A percentile compares a stretch with the other conserved stretches of the same genome.
phyloP scores from a whole-genome alignment of 139 green algal genomes.

The Auxenochlorella pyrenoidosa region DNA sequence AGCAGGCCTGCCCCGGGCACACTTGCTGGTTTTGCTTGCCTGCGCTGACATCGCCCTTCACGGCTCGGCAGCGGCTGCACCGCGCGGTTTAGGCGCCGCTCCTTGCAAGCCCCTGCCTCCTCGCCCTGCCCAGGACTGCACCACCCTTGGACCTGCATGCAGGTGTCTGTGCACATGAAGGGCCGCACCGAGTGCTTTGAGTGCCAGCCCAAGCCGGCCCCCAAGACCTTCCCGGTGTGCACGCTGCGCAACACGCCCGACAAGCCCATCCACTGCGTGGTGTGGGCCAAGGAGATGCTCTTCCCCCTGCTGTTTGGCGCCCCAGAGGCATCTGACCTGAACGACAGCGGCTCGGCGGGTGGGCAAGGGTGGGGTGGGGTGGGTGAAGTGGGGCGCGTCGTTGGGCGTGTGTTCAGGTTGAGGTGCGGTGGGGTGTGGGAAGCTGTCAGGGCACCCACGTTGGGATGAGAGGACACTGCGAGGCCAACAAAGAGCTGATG shows the following conservation, averaged over 20 bases:
- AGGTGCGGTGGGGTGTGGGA: too few relatives aligned
- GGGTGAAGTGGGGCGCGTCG: not conserved
- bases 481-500: too few relatives aligned
- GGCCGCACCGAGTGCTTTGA: conserved; percentile 94
- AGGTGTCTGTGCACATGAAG: conserved; percentile 94
- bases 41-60: too few relatives aligned
- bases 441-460: too few relatives aligned
- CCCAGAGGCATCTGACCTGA: conserved; percentile 66
- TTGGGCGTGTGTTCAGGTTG: too few relatives aligned
- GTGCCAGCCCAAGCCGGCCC: conserved; percentile 85
- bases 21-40: too few relatives aligned
- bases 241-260: conserved; percentile 98
- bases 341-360: conserved; percentile 34
- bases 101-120: too few relatives aligned
- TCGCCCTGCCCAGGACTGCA: not conserved
- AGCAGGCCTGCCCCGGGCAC: too few relatives aligned
- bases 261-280: conserved; percentile 97
- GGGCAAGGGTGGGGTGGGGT: not conserved
- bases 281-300: conserved; percentile 99
- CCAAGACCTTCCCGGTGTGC: conserved; percentile 96
- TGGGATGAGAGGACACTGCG: too few relatives aligned
- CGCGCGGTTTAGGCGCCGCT: too few relatives aligned
- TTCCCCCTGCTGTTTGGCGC: conserved; percentile 93
- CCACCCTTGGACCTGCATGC: conserved; percentile 20
- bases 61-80: too few relatives aligned